A percentile compares a stretch with the other conserved stretches of the same genome.
Evolutionary conservation across 441 rosid genomes (phyloP).

Genomic region (Flueggea neowawraea): DNA sequence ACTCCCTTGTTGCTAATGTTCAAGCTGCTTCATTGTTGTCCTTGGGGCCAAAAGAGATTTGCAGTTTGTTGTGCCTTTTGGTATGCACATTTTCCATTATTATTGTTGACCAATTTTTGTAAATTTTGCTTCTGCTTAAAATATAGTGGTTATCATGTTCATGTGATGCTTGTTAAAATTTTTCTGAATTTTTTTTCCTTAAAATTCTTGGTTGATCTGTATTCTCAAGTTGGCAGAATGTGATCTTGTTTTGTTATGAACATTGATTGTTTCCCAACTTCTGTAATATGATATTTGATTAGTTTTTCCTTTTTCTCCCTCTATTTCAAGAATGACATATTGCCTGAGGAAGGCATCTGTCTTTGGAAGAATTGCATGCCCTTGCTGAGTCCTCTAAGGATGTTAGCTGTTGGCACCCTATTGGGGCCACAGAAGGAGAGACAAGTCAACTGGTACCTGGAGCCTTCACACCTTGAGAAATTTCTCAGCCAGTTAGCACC

Average conservation of each 20-base stretch:
- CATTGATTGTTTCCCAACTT: not conserved
- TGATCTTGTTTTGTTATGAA: conserved; percentile 4
- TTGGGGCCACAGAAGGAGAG: conserved; percentile 86
- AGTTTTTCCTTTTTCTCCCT: conserved; percentile 6
- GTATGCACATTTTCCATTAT: conserved; percentile 43
- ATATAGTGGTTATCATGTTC: too few relatives aligned
- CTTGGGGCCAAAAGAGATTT: conserved; percentile 98
- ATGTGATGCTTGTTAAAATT: not conserved
- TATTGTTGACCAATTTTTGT: not conserved
- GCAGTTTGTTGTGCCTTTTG: conserved; percentile 91
- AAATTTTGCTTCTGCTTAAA: too few relatives aligned
- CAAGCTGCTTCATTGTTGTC: conserved; percentile 67
- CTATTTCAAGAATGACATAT: conserved; percentile 74
- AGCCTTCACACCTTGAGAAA: conserved; percentile 68
- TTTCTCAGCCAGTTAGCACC: conserved; percentile 75
- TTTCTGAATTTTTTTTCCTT: not conserved
- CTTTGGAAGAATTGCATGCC: conserved; percentile 97
- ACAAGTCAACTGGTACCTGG: conserved; percentile 89
- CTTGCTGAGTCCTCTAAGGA: conserved; percentile 78
- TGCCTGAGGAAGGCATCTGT: conserved; percentile 94
- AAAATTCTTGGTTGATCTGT: not conserved
- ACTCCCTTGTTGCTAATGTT: conserved; percentile 74
- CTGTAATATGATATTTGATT: conserved; percentile 23
- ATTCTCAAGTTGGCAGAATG: not conserved
- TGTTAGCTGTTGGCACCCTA: conserved; percentile 78